Conservation (phyloP, 805 yeast species). For the Lipomyces sp. region DNA sequence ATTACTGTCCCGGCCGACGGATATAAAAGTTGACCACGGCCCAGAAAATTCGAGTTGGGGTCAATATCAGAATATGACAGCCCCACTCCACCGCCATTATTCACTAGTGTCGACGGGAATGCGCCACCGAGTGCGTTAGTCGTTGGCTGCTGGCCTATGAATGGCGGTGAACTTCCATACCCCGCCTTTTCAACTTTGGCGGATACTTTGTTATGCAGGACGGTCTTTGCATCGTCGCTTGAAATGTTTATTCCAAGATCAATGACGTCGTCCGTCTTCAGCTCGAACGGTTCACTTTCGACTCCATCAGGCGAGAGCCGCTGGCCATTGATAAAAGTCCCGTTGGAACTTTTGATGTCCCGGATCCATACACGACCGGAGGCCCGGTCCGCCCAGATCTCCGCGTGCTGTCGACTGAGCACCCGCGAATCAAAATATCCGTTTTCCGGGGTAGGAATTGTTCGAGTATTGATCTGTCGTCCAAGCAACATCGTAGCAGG, state of each 20-base stretch:
- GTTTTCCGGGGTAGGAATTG: constrained; percentile 61
- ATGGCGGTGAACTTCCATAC: constrained; percentile 6
- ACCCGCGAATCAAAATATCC: constrained; percentile 95
- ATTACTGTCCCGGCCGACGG: background rate
- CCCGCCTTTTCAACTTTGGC: constrained; percentile 71
- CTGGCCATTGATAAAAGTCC: constrained; percentile 81
- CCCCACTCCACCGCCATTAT: constrained; percentile 4
- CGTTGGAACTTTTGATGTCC: constrained; percentile 90
- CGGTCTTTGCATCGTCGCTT: constrained; percentile 45
- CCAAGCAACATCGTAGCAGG: constrained; percentile 89
- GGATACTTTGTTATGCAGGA: constrained; percentile 80
- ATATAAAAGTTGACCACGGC: background rate
- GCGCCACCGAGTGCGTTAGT: background rate
- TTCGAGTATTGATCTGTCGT: constrained; percentile 63
- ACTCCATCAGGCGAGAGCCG: constrained; percentile 59
- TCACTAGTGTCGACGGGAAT: background rate
- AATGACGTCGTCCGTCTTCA: constrained; percentile 79
- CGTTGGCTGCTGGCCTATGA: background rate
- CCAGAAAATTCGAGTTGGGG: constrained; percentile 2
- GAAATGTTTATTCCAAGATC: constrained; percentile 87
- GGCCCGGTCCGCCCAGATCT: constrained; percentile 65
- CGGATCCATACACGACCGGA: constrained; percentile 67
- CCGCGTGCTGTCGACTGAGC: constrained; percentile 90
- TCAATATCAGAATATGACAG: constrained; percentile 9
- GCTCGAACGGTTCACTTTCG: constrained; percentile 52